Evolutionary conservation across 2,329 filamentous ascomycete genomes (phyloP).

Genomic region (Ustulina deusta): DNA sequence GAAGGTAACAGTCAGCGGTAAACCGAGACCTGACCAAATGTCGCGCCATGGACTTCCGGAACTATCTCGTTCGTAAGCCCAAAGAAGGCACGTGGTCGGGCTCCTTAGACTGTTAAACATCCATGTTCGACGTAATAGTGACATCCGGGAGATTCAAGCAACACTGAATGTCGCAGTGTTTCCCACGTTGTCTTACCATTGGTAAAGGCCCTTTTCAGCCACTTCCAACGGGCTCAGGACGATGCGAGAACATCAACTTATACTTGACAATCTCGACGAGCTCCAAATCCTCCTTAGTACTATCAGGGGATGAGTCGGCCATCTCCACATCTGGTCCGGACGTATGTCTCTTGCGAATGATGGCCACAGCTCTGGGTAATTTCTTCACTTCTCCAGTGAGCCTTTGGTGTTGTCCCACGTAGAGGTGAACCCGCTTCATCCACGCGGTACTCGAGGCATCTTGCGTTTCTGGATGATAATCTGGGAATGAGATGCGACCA

Average conservation of each 20-base stretch:
- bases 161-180: not conserved
- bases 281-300: conserved; percentile 71
- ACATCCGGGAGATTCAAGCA: not conserved
- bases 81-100: not conserved
- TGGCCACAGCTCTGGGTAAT: conserved; percentile 79
- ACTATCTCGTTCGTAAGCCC: not conserved
- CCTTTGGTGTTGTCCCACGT: conserved; percentile 88
- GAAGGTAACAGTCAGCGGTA: not conserved
- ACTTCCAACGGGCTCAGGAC: conserved; percentile 85
- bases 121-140: not conserved
- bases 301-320: conserved; percentile 51
- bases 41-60: not conserved
- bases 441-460: conserved; percentile 72
- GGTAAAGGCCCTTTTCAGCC: conserved; percentile 42
- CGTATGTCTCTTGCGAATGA: conserved; percentile 72
- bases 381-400: conserved; percentile 93
- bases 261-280: conserved; percentile 88
- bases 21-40: not conserved
- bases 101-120: not conserved
- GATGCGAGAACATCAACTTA: conserved; percentile 84
- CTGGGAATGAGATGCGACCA: conserved; percentile 82
- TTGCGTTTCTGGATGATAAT: conserved; percentile 69
- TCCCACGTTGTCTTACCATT: not conserved
- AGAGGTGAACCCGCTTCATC: conserved; percentile 92
- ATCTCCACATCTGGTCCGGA: conserved; percentile 60